Evolutionary conservation across 331 rosid species (phyloP), one percentile per base, ranked within the genome.

Genomic region (Rosa hybrid): DNA sequence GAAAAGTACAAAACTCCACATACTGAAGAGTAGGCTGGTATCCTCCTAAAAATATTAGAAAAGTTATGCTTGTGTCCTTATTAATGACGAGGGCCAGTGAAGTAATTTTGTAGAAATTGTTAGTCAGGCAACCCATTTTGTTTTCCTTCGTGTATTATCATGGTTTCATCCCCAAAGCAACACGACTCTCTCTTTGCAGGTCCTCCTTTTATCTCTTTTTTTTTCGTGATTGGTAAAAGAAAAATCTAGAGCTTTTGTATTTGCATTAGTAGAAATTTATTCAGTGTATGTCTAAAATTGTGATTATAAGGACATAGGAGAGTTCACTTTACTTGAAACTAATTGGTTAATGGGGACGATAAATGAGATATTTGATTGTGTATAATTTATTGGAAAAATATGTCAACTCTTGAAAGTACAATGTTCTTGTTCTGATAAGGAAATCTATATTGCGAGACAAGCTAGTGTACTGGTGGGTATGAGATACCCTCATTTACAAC

Each of bases 371-470:
- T 65, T 14, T 65, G 18, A 30, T 45, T 13, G 12, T 56, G 2
- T 1, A 27, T 27, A 27, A 27, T 27, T 27, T 64, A 64, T 65
- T 45, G 0, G 9, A 14, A 14, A 34, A 6, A 30, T 65, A 27
- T 27, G 8, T 63, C 21, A 34, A 34, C 16, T 10, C 65, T 57
- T 10, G 65, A 59, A n/a, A 59, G 16, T 59, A 59, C 65, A 23
- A 21, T 59, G 38, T 21, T 59, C 30, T 59, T 81, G 50, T 54
- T 81, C 88, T 76, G 67, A 80, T 79, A 50, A 25, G 56, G 81
- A 57, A 72, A 71, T 81, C 62, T 62, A 56, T 76, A 20, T 76
- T 87, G 88, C 90, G 27, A 25, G 27, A 25, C 27, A 25, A 25
- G 27, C 27, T 25, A 25, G 27, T 25, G 27, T 25, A 25, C 27